Percentiles rank a stretch among this genome's conserved stretches.
Evolutionary conservation across 345 rosid genomes (phyloP).

Genomic region (Cardamine chenopodiifolia): DNA sequence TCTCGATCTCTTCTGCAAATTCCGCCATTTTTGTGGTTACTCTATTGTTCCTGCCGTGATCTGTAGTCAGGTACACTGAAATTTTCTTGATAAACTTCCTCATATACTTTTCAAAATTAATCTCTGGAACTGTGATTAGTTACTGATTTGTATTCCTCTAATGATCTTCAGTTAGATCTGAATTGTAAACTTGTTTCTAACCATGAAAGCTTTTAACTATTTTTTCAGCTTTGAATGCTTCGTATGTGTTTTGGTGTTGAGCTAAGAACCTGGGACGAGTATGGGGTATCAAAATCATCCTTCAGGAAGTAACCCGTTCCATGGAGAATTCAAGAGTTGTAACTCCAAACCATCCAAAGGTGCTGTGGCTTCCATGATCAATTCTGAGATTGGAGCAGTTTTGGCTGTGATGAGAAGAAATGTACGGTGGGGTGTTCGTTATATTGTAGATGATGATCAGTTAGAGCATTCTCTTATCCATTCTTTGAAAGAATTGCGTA

Average conservation of each 20-base stretch:
- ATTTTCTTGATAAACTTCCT: slow-evolving; percentile 28
- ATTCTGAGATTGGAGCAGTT: slow-evolving; percentile 71
- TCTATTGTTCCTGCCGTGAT: slow-evolving; percentile 17
- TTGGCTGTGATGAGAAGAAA: slow-evolving; percentile 86
- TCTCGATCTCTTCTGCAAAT: slow-evolving; percentile 33
- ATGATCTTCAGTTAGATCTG: slow-evolving; percentile 34
- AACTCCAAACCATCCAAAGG: slow-evolving; percentile 46
- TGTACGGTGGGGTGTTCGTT: slow-evolving; percentile 69
- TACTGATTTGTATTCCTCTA: slow-evolving; percentile 6
- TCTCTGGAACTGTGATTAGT: slow-evolving; percentile 20
- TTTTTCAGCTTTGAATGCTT: slow-evolving; percentile 41
- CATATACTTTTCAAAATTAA: not conserved
- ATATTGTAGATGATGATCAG: slow-evolving; percentile 62
- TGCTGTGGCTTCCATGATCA: slow-evolving; percentile 65
- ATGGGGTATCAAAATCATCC: slow-evolving; percentile 56
- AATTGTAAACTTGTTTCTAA: slow-evolving; percentile 16
- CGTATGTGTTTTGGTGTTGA: slow-evolving; percentile 22
- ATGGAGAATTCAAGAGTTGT: slow-evolving; percentile 41
- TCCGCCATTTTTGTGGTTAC: not conserved
- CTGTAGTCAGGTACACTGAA: slow-evolving; percentile 31
- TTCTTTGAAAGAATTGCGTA: slow-evolving; percentile 68
- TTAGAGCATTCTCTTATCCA: slow-evolving; percentile 74
- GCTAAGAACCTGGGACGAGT: slow-evolving; percentile 38
- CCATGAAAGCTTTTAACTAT: not conserved
- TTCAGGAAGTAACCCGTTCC: slow-evolving; percentile 42